A percentile compares a stretch with the other conserved stretches of the same genome.
These are phyloP conservation scores for Udeniomyces megalosporus DNA, from an alignment of 768 basidiomycete species.

Conservation along the genomic window DNA sequence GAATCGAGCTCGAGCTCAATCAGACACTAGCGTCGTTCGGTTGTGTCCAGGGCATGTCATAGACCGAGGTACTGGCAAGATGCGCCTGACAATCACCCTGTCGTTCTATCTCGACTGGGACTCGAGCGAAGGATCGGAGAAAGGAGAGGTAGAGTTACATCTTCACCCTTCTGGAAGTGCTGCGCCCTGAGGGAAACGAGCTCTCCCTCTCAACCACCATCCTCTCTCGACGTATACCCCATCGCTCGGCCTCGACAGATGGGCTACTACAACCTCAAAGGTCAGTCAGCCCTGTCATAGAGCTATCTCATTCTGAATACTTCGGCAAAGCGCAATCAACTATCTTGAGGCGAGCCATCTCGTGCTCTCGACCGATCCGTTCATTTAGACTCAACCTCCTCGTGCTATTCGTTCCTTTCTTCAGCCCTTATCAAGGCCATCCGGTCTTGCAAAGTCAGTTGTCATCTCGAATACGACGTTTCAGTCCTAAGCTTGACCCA, in stretches of 20 bases:
- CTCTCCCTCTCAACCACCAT: not conserved
- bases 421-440: conserved; percentile 95
- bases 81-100: too few species aligned
- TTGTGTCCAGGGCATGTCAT: too few species aligned
- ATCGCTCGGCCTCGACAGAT: not conserved
- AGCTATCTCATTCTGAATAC: too few species aligned
- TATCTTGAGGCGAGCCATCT: too few species aligned
- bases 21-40: not conserved
- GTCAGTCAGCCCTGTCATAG: too few species aligned
- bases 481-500: not conserved
- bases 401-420: not conserved
- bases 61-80: too few species aligned
- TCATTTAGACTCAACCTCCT: not conserved
- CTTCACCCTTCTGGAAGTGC: too few species aligned
- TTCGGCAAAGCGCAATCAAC: too few species aligned
- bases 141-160: too few species aligned
- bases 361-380: too few species aligned
- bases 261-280: conserved; percentile 32
- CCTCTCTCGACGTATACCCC: not conserved
- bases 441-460: conserved; percentile 75
- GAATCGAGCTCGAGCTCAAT: not conserved
- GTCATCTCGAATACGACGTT: conserved; percentile 5
- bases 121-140: too few species aligned
- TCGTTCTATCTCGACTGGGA: too few species aligned
- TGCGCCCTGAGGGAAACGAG: not conserved